Conservation (phyloP, 495 filamentous ascomycete genomes). For the Aspergillus asperescens region DNA sequence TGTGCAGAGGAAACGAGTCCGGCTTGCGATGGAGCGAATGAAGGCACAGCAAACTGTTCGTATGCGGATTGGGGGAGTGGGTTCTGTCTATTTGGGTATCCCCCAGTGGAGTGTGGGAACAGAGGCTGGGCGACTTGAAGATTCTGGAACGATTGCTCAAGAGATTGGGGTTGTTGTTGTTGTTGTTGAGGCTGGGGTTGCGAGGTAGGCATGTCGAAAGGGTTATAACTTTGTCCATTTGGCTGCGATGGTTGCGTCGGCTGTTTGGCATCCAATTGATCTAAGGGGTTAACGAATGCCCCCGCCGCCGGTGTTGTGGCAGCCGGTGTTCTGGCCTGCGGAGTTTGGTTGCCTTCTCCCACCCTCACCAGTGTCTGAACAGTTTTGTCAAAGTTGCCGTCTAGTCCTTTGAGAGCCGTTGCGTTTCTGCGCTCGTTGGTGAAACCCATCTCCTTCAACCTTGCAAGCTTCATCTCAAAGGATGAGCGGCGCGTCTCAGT, state of each 20-base stretch:
- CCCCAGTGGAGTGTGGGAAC: conserved; percentile 81
- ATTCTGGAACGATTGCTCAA: conserved; percentile 67
- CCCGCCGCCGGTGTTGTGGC: conserved; percentile 19
- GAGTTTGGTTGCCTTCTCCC: conserved; percentile 57
- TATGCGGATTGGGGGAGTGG: conserved; percentile 41
- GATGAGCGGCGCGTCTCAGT: conserved; percentile 29
- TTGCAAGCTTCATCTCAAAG: conserved; percentile 65
- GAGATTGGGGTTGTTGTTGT: conserved; percentile 47
- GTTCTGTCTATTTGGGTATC: conserved; percentile 55
- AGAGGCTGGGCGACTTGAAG: conserved; percentile 67
- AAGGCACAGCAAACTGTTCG: conserved; percentile 56
- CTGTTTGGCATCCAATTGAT: conserved; percentile 38
- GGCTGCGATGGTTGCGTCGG: conserved; percentile 20
- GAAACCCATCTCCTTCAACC: conserved; percentile 89
- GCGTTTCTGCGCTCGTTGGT: conserved; percentile 74
- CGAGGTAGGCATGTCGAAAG: conserved; percentile 53
- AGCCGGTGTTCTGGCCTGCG: conserved; percentile 35
- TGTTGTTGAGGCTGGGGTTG: conserved; percentile 32
- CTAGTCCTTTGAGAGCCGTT: conserved; percentile 69
- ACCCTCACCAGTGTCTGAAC: conserved; percentile 77
- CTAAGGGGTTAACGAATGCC: conserved; percentile 47
- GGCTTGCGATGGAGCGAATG: conserved; percentile 53
- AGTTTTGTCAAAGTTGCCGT: conserved; percentile 77
- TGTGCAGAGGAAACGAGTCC: conserved; percentile 40
- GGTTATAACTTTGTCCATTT: conserved; percentile 49